Base-by-base conservation (phyloP, 345 rosid species). In the Salix suchowensis region DNA sequence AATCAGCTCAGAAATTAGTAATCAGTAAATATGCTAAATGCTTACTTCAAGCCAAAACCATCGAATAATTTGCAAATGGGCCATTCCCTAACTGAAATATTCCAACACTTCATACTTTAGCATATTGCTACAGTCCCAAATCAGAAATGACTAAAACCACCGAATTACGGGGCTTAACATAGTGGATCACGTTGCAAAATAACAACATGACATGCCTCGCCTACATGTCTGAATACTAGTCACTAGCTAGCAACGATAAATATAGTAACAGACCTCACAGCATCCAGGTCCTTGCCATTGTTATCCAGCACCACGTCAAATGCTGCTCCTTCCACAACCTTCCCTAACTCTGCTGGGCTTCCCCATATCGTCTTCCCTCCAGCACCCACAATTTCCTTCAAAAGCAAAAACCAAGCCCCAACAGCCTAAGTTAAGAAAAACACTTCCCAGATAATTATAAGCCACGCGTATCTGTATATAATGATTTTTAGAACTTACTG, bases 341-440 rank as follows among this genome's bases (percentile, higher is more conserved):
- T 89, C 55, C 90, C 99, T 13, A 91, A 88, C 18, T 88, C 91
- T 0, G 89, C 88, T 0, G 99, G 99, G 65, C 88, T 88, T 77
- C 98, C 99, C 99, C 98, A 96, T 28, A 88, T 88, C 0, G 97
- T 91, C 82, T 90, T 87, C 37, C 99, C 98, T 75, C 98, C 98
- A 39, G 82, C 92, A 77, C 92, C 81, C 61, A 88, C 89, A 73
- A 93, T 91, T 93, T 96, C 99, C 99, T 96, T 64, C 28, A 26
- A 34, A 54, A 62, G 54, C 10, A 74, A 28, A 18, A 40, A 65
- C 36, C 74, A 71, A 71, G 7, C 18, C 9, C 62, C 54, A 67
- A 19, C 2, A 34, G 61, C 16, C 36, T 26, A 26, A 28, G 5
- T 13, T 4, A 7, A 64, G 50, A 39, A 67, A 46, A 24, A 23